Evolutionary conservation across 2,329 filamentous ascomycete species (phyloP).

Genomic region (Seiridium cupressi): DNA sequence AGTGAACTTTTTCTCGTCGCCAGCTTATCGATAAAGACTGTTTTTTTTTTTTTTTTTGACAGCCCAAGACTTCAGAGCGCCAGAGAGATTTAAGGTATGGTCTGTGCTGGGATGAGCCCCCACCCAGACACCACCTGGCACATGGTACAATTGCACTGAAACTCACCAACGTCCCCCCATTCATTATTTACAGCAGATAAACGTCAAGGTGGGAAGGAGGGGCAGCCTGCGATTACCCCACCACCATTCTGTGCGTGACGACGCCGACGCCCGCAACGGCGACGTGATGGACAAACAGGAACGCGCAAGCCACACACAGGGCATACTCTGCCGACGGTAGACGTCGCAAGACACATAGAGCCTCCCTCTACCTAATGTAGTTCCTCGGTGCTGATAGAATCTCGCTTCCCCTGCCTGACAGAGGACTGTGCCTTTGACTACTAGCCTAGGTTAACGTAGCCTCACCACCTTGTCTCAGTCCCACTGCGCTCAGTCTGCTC

Average conservation of each 20-base stretch:
- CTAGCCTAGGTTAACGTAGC: not conserved
- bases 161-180: too few species aligned
- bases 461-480: not conserved
- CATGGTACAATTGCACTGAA: too few species aligned
- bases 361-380: not conserved
- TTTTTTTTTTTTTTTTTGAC: not conserved
- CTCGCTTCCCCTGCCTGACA: too few species aligned
- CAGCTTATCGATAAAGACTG: not conserved
- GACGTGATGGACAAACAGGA: not conserved
- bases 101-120: not conserved
- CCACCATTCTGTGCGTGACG: not conserved
- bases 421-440: too few species aligned
- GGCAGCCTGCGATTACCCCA: not conserved
- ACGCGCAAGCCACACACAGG: not conserved
- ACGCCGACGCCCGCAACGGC: not conserved
- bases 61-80: not conserved
- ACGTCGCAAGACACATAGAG: not conserved
- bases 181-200: not conserved
- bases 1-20: not conserved
- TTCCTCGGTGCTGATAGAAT: too few species aligned
- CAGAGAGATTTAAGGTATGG: constrained; percentile 4
- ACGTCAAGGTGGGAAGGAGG: not conserved
- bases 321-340: not conserved
- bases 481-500: constrained; percentile 1
- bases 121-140: not conserved